A percentile compares a stretch with the other conserved stretches of the same genome.
Conservation (phyloP, 225 moss, liverwort and hornwort species). For the Thuidium tamariscinum region DNA sequence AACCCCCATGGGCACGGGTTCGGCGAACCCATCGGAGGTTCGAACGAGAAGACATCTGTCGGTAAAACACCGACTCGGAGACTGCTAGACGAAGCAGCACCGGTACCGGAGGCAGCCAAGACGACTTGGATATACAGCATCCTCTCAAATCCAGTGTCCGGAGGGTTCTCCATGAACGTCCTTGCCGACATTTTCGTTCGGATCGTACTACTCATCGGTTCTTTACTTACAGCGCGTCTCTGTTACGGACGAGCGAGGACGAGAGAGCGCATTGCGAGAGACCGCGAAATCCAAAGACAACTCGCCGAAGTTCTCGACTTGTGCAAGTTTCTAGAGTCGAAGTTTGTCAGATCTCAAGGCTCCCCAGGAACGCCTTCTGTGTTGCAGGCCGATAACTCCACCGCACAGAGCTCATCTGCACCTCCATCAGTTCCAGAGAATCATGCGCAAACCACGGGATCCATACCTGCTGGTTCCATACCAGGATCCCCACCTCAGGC, state of each 20-base stretch:
- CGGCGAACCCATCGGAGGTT: neutral
- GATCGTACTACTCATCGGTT: fast-evolving
- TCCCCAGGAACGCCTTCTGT: neutral
- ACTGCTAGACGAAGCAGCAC: neutral
- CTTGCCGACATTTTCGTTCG: neutral
- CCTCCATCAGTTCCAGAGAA: neutral
- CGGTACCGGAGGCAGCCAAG: neutral
- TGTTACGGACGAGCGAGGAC: fast-evolving
- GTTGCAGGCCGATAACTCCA: neutral
- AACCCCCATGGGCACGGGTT: neutral
- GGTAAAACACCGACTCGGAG: neutral
- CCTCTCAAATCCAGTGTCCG: neutral
- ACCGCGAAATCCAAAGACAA: fast-evolving
- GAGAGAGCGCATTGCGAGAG: neutral
- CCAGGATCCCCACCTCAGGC: neutral
- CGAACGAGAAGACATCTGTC: neutral
- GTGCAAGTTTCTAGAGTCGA: neutral
- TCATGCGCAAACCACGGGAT: neutral
- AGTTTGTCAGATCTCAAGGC: neutral
- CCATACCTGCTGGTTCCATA: neutral
- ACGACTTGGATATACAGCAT: neutral
- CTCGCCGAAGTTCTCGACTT: fast-evolving
- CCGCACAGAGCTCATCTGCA: neutral
- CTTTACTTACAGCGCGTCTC: neutral
- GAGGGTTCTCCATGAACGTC: neutral